Base-by-base conservation (phyloP, 768 basidiomycete species). In the Rhodocollybia butyracea region DNA sequence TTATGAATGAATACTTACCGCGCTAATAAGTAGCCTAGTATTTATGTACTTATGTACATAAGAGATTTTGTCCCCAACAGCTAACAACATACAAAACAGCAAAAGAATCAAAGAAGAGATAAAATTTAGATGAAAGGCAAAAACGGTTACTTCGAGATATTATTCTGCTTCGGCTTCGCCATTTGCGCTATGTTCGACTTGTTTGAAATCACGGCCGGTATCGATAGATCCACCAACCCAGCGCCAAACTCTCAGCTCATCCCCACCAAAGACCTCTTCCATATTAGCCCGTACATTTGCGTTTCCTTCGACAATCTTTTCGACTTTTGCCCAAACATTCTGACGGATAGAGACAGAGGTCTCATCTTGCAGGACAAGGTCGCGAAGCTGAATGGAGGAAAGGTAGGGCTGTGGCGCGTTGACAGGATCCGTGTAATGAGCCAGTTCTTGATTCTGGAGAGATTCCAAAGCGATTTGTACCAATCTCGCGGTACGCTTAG, bases 241-340 rank as follows among this genome's bases (percentile, higher is more conserved):
- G 55, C 88, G 75, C 94, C 94, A 96, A 54, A 93, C 93, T 60
- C 91, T 82, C 71, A 86, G 78, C 72, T 93, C 91, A 69, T 95
- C 92, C 11, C 94, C 93, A 60, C 88, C 88, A 57, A 77, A 78
- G 45, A 90, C 81, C 68, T 96, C 94, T 69, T 90, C 89, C 51
- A 92, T 73, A 66, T 88, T 89, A 29, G 84, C 85, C 58, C 91
- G 82, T 40, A 97, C 90, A 69, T 97, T 97, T 29, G 91, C 82
- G 73, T 97, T 97, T 53, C 85, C 83, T 70, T 95, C 94, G 3
- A 97, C 93, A 47, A 94, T 74, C 51, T 78, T 81, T 68, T 92
- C 91, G 46, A 97, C 94, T 60, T 81, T 78, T 56, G 84, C 77
- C 94, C 94, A 97, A 42, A 97, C 63, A 45, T 82, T 76, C 56